Percentiles rank a stretch among this genome's conserved stretches.
Conservation (phyloP, 805 yeast species). For the Lipomyces lipofer region DNA sequence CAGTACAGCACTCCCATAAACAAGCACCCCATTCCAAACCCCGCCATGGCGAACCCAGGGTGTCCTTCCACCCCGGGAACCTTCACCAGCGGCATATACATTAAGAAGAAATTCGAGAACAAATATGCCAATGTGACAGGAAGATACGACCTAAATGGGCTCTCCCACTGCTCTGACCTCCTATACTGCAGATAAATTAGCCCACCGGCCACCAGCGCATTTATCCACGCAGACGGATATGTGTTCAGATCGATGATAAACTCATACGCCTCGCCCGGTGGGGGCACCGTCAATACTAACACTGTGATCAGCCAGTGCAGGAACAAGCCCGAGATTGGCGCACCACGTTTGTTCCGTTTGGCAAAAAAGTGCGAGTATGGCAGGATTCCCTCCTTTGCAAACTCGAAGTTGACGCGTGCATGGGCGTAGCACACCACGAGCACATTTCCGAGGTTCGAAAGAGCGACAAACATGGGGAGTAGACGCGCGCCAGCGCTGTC, state of each 20-base stretch:
- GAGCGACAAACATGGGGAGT: conserved; percentile 58
- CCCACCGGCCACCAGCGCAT: conserved; percentile 54
- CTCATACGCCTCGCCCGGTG: conserved; percentile 64
- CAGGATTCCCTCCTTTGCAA: conserved; percentile 51
- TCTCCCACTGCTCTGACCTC: conserved; percentile 47
- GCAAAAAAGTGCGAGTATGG: conserved; percentile 54
- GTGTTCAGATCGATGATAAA: conserved; percentile 62
- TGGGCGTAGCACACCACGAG: conserved; percentile 65
- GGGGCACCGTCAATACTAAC: conserved; percentile 56
- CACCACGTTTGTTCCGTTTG: conserved; percentile 42
- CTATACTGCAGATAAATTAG: conserved; percentile 52
- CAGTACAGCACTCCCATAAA: conserved; percentile 26
- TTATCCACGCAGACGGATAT: conserved; percentile 64
- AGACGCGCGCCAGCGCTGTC: conserved; percentile 51
- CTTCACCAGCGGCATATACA: conserved; percentile 28
- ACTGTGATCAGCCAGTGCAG: conserved; percentile 61
- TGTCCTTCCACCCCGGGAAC: conserved; percentile 21
- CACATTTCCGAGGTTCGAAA: conserved; percentile 65
- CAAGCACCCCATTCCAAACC: conserved; percentile 27
- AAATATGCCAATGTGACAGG: conserved; percentile 22
- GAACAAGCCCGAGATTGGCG: conserved; percentile 48
- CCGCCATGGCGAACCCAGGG: conserved; percentile 27
- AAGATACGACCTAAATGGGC: conserved; percentile 26
- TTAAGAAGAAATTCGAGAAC: conserved; percentile 22
- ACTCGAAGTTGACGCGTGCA: conserved; percentile 57